Conservation (phyloP, 1,139 yeast species). For the Yamadazyma atlantica region DNA sequence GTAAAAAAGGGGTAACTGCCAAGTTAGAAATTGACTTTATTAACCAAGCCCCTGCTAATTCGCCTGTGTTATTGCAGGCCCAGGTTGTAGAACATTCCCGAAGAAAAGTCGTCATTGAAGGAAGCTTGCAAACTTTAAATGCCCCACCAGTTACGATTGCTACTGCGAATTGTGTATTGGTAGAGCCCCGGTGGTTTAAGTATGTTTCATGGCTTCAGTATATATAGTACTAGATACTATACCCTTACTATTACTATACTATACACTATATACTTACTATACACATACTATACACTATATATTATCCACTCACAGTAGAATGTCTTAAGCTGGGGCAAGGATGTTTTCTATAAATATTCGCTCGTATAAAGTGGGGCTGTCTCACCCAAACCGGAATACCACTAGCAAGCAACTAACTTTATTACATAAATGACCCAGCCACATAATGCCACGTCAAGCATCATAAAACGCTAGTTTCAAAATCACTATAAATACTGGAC, state of each 20-base stretch:
- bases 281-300: too few relatives aligned
- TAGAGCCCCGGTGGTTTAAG: conserved; percentile 81
- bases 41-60: conserved; percentile 64
- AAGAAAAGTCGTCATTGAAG: conserved; percentile 76
- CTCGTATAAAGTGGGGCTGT: too few relatives aligned
- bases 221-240: conserved; percentile 12
- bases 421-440: neutral
- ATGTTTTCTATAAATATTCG: too few relatives aligned
- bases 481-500: conserved; percentile 5
- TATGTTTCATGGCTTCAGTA: conserved; percentile 60
- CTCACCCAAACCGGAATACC: too few relatives aligned
- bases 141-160: conserved; percentile 46
- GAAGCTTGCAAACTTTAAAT: conserved; percentile 51
- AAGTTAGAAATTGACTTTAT: conserved; percentile 63
- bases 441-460: too few relatives aligned
- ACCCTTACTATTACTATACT: too few relatives aligned
- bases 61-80: conserved; percentile 68
- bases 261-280: too few relatives aligned
- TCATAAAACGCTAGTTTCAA: too few relatives aligned
- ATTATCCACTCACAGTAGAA: too few relatives aligned
- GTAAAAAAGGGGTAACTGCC: conserved; percentile 90
- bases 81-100: conserved; percentile 68
- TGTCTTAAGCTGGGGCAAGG: too few relatives aligned
- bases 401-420: neutral
- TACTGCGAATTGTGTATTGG: conserved; percentile 59